Evolutionary conservation across 2,329 filamentous ascomycete species (phyloP).

Genomic region (Colletotrichum zoysiae): DNA sequence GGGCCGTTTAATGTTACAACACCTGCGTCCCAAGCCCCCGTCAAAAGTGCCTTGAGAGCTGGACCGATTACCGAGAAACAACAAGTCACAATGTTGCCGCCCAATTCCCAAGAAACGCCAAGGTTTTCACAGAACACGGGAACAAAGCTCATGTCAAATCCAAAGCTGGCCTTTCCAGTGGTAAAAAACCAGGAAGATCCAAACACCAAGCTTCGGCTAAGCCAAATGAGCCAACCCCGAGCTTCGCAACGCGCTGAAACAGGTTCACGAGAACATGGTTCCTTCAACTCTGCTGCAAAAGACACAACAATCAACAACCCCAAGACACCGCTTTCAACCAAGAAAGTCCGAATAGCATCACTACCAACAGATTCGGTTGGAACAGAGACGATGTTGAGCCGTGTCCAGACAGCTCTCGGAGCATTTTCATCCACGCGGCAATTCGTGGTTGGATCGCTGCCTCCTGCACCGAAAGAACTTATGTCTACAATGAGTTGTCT

Average conservation of each 20-base stretch:
- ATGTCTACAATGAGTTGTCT: constrained; percentile 67
- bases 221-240: constrained; percentile 60
- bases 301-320: constrained; percentile 30
- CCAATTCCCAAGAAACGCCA: constrained; percentile 16
- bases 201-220: constrained; percentile 72
- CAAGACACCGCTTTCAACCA: constrained; percentile 23
- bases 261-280: constrained; percentile 50
- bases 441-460: constrained; percentile 48
- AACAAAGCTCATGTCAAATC: constrained; percentile 49
- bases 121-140: constrained; percentile 27
- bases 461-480: constrained; percentile 59
- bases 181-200: constrained; percentile 82
- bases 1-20: neutral
- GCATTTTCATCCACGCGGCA: constrained; percentile 44
- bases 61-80: neutral
- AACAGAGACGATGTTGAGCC: constrained; percentile 19
- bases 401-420: constrained; percentile 19
- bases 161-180: constrained; percentile 73
- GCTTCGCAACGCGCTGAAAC: constrained; percentile 20
- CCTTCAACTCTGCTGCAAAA: constrained; percentile 47
- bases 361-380: constrained; percentile 39
- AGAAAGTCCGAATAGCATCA: constrained; percentile 20
- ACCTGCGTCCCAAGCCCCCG: neutral
- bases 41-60: neutral
- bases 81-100: constrained; percentile 16